Conservation (phyloP, 2,329 filamentous ascomycete genomes). For the Tympanopsis confertula region DNA sequence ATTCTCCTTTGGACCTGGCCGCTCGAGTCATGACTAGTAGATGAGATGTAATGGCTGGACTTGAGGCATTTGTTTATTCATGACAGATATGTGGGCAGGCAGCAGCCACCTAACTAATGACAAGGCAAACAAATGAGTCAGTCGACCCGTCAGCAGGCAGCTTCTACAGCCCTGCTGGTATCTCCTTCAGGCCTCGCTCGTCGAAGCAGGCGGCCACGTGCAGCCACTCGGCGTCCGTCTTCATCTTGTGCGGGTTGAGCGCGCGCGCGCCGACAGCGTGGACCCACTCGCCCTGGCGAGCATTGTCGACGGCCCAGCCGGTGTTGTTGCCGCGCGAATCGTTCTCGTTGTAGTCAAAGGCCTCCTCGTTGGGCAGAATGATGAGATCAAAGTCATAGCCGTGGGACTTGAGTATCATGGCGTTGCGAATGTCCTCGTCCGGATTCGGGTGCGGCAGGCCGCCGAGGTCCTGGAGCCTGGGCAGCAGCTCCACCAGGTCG, state of each 20-base stretch:
- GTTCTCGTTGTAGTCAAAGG: constrained; percentile 15
- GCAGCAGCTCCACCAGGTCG: constrained; percentile 16
- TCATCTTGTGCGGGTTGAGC: constrained; percentile 15
- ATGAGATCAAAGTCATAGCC: no score
- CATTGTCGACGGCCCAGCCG: constrained; percentile 12
- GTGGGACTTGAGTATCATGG: no score
- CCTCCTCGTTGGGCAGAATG: constrained; percentile 14
- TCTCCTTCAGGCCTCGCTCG: constrained; percentile 11
- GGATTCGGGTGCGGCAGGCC: no score
- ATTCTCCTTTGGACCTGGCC: no score
- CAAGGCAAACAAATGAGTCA: no score
- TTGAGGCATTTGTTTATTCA: no score
- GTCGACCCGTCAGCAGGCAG: no score
- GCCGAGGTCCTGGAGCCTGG: constrained; percentile 12
- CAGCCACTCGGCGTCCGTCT: constrained; percentile 11
- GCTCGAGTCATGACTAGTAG: no score
- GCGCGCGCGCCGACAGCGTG: constrained; percentile 12
- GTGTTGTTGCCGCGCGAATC: constrained; percentile 14
- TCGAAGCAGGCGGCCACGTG: constrained; percentile 17
- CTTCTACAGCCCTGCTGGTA: no score
- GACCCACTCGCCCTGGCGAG: constrained; percentile 10
- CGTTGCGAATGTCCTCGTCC: constrained; percentile 17
- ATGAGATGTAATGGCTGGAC: no score
- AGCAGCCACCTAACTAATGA: no score
- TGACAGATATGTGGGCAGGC: no score